Base-by-base conservation (phyloP, 2,329 filamentous ascomycete genomes). In the Rosellinia necatrix region DNA sequence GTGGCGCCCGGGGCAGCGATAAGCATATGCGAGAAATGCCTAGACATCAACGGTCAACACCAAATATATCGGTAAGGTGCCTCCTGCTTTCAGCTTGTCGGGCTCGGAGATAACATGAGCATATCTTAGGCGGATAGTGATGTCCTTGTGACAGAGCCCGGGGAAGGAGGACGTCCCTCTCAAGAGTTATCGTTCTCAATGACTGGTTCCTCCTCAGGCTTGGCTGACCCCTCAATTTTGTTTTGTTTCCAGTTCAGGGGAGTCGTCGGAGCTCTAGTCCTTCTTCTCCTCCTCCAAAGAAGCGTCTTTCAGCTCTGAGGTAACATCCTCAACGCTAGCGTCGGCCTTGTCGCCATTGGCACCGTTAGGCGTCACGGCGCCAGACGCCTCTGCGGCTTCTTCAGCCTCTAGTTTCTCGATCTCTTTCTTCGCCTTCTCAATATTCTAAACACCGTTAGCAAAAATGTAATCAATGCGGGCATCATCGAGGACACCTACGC, bases 351-450 rank as follows among this genome's bases (percentile, higher is more conserved):
- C 78, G 59, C 72, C 79, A 69, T 78, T 78, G 64, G 64, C 68
- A 63, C 72, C 74, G 65, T 76, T 80, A 64, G 73, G 71, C 32
- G 71, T 76, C n/a, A 71, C 66, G n/a, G 76, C 68, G 64, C 72
- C 75, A 60, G 74, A 75, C 61, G 75, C 75, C 62, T 80, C 80
- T 59, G 75, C 78, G 50, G 78, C 75, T 68, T 84, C 83, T 62
- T 83, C 79, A 53, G 87, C 86, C 72, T 97, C 93, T 53, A 97
- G 84, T 65, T 87, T 87, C 72, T 92, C 91, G 61, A 99, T 96
- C 75, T 97, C 92, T 76, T 93, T 93, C 81, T 96, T 89, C 59
- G 94, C 94, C 77, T 97, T 96, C 62, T 91, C 90, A 59, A 97
- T 88, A 81, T 99, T 99, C 94, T 97, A 69, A 24, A 35, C 22